Evolutionary conservation across 352 stramenopile genomes (phyloP).

Genomic region (Pythium aristosporum): DNA sequence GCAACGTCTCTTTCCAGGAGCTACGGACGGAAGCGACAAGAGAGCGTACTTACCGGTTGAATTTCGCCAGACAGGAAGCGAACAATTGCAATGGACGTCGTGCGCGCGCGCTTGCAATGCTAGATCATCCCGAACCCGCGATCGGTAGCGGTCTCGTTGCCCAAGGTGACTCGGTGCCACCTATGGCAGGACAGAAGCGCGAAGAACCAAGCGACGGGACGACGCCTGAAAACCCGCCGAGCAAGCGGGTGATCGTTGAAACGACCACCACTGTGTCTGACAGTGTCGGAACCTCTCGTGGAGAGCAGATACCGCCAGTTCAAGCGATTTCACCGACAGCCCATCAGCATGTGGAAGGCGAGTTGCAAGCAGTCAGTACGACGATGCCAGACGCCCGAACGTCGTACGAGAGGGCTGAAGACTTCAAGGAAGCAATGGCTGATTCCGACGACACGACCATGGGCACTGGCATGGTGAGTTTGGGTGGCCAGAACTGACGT

Average conservation of each 20-base stretch:
- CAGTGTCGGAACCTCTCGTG: neutral
- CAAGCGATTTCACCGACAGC: neutral
- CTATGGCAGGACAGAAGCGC: neutral
- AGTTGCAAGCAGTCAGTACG: neutral
- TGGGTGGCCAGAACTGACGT: neutral
- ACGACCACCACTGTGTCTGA: neutral
- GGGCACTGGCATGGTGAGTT: neutral
- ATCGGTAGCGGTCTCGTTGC: neutral
- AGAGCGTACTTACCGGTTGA: conserved; percentile 1
- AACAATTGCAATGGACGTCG: neutral
- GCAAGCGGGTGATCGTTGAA: neutral
- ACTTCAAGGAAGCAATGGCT: neutral
- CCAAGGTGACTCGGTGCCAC: neutral
- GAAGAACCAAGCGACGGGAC: neutral
- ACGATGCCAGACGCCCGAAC: neutral
- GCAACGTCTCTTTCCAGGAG: neutral
- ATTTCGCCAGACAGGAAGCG: neutral
- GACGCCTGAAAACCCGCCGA: neutral
- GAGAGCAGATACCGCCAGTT: neutral
- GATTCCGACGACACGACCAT: neutral
- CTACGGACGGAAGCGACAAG: neutral
- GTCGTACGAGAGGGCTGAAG: neutral
- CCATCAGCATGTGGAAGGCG: neutral
- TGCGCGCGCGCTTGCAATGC: neutral
- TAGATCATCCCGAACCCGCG: neutral